Evolutionary conservation across 1,139 yeast genomes (phyloP).

Genomic region (Yamadazyma taylorii): DNA sequence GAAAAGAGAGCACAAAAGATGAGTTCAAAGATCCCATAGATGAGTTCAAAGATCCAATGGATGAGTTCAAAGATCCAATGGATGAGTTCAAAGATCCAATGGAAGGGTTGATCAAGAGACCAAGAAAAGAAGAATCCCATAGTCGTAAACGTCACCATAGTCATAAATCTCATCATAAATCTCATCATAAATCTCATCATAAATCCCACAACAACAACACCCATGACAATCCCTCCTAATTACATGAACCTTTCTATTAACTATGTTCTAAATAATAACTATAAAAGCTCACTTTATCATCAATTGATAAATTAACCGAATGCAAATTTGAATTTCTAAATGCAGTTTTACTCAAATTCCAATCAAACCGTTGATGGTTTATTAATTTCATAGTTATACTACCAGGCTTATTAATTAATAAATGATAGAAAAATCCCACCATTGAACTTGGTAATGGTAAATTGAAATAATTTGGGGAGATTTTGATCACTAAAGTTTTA

Average conservation of each 20-base stretch:
- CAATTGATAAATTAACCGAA: conserved; percentile 27
- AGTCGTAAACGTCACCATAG: conserved; percentile 5
- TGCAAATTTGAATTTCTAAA: conserved; percentile 33
- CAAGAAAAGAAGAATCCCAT: conserved; percentile 3
- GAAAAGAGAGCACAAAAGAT: neutral
- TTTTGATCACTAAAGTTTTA: conserved; percentile 46
- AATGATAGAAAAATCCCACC: conserved; percentile 24
- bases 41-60: conserved; percentile 18
- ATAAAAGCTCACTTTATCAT: conserved; percentile 33
- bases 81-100: conserved; percentile 20
- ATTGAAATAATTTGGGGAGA: conserved; percentile 35
- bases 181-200: too few relatives aligned
- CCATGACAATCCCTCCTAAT: too few relatives aligned
- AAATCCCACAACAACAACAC: too few relatives aligned
- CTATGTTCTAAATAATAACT: conserved; percentile 27
- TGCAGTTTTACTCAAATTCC: conserved; percentile 14
- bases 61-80: conserved; percentile 18
- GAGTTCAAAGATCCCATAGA: conserved; percentile 17
- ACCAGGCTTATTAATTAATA: conserved; percentile 25
- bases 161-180: too few relatives aligned
- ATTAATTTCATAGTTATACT: conserved; percentile 27
- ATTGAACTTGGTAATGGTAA: conserved; percentile 31
- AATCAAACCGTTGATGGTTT: conserved; percentile 20
- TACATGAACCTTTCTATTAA: conserved; percentile 3
- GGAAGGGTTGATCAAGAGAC: conserved; percentile 9